A percentile compares a stretch with the other conserved stretches of the same genome.
These are phyloP conservation scores for Tylopilus sp. DNA, from an alignment of 768 basidiomycete genomes.

Conservation along the genomic window DNA sequence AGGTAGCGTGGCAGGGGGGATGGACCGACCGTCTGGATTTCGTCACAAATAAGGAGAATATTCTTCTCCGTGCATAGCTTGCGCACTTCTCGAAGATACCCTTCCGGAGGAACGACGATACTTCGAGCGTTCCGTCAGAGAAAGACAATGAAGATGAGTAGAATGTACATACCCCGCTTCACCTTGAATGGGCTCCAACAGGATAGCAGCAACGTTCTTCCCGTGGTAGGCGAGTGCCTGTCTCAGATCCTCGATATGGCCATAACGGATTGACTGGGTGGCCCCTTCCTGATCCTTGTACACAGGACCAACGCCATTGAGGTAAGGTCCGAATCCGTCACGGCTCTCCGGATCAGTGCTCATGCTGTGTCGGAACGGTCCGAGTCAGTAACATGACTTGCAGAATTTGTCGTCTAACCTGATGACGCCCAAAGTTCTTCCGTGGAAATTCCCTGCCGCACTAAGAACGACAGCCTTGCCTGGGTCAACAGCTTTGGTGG, in stretches of 20 bases:
- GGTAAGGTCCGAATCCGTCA: constrained; percentile 87
- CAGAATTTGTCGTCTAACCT: constrained; percentile 42
- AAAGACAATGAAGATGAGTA: not conserved
- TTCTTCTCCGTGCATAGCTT: constrained; percentile 90
- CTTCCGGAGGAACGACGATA: constrained; percentile 86
- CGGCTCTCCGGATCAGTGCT: constrained; percentile 92
- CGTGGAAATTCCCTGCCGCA: constrained; percentile 93
- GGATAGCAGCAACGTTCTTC: constrained; percentile 82
- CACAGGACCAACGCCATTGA: constrained; percentile 78
- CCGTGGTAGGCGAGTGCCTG: constrained; percentile 79
- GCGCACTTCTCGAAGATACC: constrained; percentile 76
- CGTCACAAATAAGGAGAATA: constrained; percentile 95
- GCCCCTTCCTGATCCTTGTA: constrained; percentile 52
- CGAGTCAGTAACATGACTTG: constrained; percentile 1
- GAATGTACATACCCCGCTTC: constrained; percentile 78
- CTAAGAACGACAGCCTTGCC: constrained; percentile 85
- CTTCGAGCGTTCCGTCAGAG: constrained; percentile 35
- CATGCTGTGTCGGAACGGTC: constrained; percentile 52
- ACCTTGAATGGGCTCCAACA: constrained; percentile 98
- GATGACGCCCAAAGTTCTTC: constrained; percentile 85
- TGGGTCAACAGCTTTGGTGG: constrained; percentile 45
- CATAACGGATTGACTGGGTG: constrained; percentile 70
- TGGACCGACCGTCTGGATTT: constrained; percentile 83
- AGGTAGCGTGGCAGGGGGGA: not conserved
- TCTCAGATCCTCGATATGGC: constrained; percentile 77